These are phyloP conservation scores for Dittrichia graveolens DNA, from an alignment of 129 eudicot species.

Conservation along the genomic window DNA sequence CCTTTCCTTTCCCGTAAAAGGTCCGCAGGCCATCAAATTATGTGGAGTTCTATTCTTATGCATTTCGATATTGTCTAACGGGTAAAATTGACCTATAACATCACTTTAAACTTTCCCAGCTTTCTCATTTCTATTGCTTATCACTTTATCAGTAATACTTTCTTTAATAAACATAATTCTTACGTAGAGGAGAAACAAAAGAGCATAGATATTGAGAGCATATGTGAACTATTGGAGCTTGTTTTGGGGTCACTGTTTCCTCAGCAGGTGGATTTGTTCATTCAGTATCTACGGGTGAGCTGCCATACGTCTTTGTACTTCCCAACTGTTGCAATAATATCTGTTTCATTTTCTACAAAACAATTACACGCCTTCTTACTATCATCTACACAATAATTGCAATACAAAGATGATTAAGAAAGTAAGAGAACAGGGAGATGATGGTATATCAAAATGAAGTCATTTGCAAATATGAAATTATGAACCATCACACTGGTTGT, in stretches of 20 bases:
- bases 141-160: background rate
- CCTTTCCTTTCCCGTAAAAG: slow-evolving; percentile 37
- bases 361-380: background rate
- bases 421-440: background rate
- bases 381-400: background rate
- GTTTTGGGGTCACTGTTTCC: slow-evolving; percentile 79
- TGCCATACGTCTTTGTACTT: background rate
- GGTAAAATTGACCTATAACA: slow-evolving; percentile 44
- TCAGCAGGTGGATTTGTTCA: slow-evolving; percentile 70
- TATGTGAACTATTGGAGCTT: slow-evolving; percentile 84
- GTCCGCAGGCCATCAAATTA: slow-evolving; percentile 85
- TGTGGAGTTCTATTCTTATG: slow-evolving; percentile 70
- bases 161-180: slow-evolving; percentile 2
- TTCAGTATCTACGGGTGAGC: slow-evolving; percentile 76
- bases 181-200: slow-evolving; percentile 89
- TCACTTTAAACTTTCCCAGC: background rate
- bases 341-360: background rate
- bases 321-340: background rate
- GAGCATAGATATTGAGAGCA: slow-evolving; percentile 93
- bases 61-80: slow-evolving; percentile 87
- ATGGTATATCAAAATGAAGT: too few species aligned
- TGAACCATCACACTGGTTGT: background rate
- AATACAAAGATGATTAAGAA: background rate
- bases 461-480: background rate
- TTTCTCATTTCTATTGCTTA: background rate